These are phyloP conservation scores for Graphilbum ipis-grandicollis DNA, from an alignment of 2,329 filamentous ascomycete species.

Conservation along the genomic window DNA sequence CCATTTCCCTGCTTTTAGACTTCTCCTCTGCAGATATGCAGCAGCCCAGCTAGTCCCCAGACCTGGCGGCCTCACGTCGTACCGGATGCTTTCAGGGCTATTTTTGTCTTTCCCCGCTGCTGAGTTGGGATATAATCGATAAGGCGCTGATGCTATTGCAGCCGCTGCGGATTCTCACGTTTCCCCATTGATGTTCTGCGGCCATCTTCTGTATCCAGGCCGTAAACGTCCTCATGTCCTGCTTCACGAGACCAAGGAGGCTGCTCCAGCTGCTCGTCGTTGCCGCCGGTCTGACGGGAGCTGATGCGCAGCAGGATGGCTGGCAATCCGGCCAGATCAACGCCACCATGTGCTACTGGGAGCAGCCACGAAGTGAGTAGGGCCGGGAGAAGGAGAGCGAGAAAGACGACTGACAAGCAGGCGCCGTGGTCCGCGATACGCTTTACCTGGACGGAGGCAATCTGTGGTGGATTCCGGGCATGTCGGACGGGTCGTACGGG, in stretches of 20 bases:
- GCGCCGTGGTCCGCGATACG: slow-evolving; percentile 34
- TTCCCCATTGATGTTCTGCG: no score
- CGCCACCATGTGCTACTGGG: slow-evolving; percentile 43
- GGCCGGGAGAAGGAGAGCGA: neutral
- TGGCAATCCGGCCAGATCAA: slow-evolving; percentile 37
- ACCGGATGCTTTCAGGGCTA: no score
- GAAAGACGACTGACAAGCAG: neutral
- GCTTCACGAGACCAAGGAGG: neutral
- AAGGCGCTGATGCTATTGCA: no score
- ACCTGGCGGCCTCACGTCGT: no score
- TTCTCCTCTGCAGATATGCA: no score
- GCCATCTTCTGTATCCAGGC: no score
- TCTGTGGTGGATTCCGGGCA: slow-evolving; percentile 32
- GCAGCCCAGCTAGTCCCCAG: no score
- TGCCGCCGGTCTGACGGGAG: slow-evolving; percentile 13
- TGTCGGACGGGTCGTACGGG: slow-evolving; percentile 23
- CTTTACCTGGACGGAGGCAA: slow-evolving; percentile 48
- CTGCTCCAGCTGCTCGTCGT: neutral
- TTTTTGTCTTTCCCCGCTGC: no score
- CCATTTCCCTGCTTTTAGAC: no score
- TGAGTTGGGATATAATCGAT: no score
- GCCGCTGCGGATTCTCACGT: no score
- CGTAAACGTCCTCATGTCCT: neutral
- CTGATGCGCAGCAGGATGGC: slow-evolving; percentile 23
- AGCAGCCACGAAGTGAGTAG: slow-evolving; percentile 21